Conservation (phyloP, 129 eudicot genomes). For the Smallanthus sonchifolius region DNA sequence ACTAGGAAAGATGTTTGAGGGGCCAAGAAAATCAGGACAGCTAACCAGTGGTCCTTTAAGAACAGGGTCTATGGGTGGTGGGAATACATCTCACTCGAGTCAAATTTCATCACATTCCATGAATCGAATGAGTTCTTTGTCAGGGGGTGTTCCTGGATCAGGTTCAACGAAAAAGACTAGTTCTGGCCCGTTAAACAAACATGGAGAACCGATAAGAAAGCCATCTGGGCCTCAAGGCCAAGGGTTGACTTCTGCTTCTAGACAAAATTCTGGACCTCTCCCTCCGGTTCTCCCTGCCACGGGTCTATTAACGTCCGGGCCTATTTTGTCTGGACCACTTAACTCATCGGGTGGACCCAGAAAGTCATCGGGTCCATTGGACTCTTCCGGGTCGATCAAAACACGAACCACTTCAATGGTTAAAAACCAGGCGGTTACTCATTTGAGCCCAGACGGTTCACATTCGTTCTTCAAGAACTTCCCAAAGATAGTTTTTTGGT, state of each 20-base stretch:
- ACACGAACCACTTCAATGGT: constrained; percentile 42
- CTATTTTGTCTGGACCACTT: constrained; percentile 72
- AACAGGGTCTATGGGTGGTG: constrained; percentile 66
- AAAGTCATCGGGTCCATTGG: constrained; percentile 79
- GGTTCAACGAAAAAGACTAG: constrained; percentile 63
- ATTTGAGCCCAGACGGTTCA: constrained; percentile 42
- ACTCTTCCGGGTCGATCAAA: constrained; percentile 52
- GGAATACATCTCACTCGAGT: constrained; percentile 17
- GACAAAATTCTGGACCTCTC: constrained; percentile 82
- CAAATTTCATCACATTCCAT: constrained; percentile 15
- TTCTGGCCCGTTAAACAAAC: constrained; percentile 85
- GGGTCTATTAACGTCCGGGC: constrained; percentile 76
- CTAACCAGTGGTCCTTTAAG: constrained; percentile 55
- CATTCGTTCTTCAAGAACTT: constrained; percentile 56
- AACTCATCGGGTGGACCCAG: constrained; percentile 83
- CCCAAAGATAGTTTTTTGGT: constrained; percentile 58
- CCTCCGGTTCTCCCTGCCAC: constrained; percentile 77
- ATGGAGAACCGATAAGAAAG: constrained; percentile 84
- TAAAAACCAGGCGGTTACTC: constrained; percentile 74
- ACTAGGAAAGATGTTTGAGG: constrained; percentile 80
- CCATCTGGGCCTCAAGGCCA: constrained; percentile 79
- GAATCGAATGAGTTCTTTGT: constrained; percentile 37
- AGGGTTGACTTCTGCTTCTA: constrained; percentile 46
- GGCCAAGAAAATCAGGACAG: constrained; percentile 81
- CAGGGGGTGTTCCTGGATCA: constrained; percentile 51